Conservation (phyloP, 2,329 filamentous ascomycete genomes). For the Calonectria leucothoes region DNA sequence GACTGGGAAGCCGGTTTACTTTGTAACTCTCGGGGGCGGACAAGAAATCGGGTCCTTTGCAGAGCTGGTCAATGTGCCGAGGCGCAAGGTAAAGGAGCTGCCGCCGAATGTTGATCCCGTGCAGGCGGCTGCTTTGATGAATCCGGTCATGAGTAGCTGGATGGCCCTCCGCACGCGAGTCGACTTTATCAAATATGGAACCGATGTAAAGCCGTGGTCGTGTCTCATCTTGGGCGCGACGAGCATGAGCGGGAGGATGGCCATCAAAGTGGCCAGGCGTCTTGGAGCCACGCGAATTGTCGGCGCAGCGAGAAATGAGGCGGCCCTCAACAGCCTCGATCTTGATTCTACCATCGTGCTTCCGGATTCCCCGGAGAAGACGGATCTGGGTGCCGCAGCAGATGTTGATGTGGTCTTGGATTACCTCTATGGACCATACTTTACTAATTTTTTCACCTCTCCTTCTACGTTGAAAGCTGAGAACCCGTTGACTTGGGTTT, state of each 20-base stretch:
- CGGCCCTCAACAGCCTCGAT: conserved; percentile 53
- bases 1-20: conserved; percentile 63
- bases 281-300: conserved; percentile 64
- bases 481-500: conserved; percentile 62
- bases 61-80: conserved; percentile 62
- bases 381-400: conserved; percentile 58
- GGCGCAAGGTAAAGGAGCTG: conserved; percentile 50
- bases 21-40: conserved; percentile 41
- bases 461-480: conserved; percentile 46
- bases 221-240: conserved; percentile 66
- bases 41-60: conserved; percentile 57
- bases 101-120: conserved; percentile 58
- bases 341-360: conserved; percentile 61
- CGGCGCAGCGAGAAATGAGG: conserved; percentile 62
- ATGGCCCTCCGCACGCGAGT: conserved; percentile 64
- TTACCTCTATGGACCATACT: conserved; percentile 64
- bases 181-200: conserved; percentile 36
- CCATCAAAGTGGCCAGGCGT: conserved; percentile 58
- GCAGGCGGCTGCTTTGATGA: conserved; percentile 63
- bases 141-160: conserved; percentile 68
- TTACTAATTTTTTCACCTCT: conserved; percentile 53
- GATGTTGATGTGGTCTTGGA: conserved; percentile 67
- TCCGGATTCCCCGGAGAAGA: conserved; percentile 49
- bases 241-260: conserved; percentile 62
- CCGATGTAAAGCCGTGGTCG: conserved; percentile 52